These are phyloP conservation scores for sweet orange (Citrus sinensis) DNA, from an alignment of 345 rosid species.

Conservation along the genomic window DVS_A1.0 CM039163.1:45188501-45189000, in stretches of 20 bases:
- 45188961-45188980: background rate
- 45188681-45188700: constrained; percentile 23
- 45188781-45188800: background rate
- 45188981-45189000: background rate
- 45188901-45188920: background rate
- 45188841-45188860: background rate
- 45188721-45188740: constrained; percentile 26
- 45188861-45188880: background rate
- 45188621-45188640: constrained; percentile 29
- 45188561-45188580: constrained; percentile 29
- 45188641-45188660: constrained; percentile 27
- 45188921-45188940: background rate
- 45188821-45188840: background rate
- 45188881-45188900: background rate
- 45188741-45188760: constrained; percentile 45
- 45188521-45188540: constrained; percentile 71
- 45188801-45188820: background rate
- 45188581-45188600: constrained; percentile 30
- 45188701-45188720: constrained; percentile 27
- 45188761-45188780: constrained; percentile 2
- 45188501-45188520: constrained; percentile 59
- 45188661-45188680: constrained; percentile 32
- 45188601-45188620: constrained; percentile 25
- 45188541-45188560: constrained; percentile 56
- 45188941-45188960: background rate